Conservation (phyloP, 331 rosid genomes). For the Quercus lobata region DNA sequence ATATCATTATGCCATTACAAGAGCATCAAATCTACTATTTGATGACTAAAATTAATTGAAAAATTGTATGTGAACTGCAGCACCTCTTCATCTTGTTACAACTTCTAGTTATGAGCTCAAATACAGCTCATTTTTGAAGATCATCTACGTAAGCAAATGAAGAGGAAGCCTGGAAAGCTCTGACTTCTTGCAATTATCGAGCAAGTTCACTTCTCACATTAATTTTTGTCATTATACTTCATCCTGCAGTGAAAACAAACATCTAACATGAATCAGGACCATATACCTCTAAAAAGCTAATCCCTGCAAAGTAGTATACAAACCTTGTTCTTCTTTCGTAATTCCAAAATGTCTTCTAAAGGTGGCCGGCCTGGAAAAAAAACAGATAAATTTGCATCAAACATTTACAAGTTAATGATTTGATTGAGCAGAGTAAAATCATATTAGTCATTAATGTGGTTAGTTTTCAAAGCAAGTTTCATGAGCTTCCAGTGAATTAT, state of each 20-base stretch:
- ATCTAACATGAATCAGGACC: neutral
- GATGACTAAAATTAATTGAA: neutral
- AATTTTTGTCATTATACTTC: conserved; percentile 47
- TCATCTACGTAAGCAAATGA: too few species aligned
- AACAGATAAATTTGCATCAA: neutral
- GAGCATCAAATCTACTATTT: too few species aligned
- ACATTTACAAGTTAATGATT: too few species aligned
- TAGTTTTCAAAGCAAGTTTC: too few species aligned
- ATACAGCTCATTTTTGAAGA: too few species aligned
- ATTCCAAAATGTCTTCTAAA: conserved; percentile 60
- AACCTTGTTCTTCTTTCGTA: conserved; percentile 70
- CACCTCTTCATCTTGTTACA: neutral
- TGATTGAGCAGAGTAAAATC: too few species aligned
- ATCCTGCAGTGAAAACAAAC: conserved; percentile 36
- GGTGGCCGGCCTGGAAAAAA: conserved; percentile 71
- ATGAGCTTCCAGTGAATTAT: too few species aligned
- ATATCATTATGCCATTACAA: too few species aligned
- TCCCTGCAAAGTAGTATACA: neutral
- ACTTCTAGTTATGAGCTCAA: too few species aligned
- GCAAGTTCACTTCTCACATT: conserved; percentile 56
- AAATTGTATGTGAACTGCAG: neutral
- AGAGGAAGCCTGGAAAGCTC: too few species aligned
- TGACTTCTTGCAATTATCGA: neutral
- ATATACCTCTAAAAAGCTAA: neutral
- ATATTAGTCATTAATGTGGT: too few species aligned